These are phyloP conservation scores for Geotrichum ghanense DNA, from an alignment of 805 yeast genomes.

Conservation along the genomic window DNA sequence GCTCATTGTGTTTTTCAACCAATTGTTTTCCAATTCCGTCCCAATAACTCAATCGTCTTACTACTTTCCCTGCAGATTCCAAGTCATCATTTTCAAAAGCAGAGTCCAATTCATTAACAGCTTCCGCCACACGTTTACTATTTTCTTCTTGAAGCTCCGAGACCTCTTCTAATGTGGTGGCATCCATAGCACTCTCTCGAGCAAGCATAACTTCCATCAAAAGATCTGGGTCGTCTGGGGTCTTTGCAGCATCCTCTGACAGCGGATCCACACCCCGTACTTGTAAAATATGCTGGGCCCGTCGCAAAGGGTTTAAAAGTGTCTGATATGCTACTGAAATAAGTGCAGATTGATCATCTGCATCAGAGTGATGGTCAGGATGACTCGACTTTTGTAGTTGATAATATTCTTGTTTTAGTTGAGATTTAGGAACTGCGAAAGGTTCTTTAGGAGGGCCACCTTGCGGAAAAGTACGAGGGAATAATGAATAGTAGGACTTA, in stretches of 20 bases:
- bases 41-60: conserved; percentile 77
- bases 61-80: conserved; percentile 49
- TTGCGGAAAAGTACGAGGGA: conserved; percentile 63
- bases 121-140: conserved; percentile 37
- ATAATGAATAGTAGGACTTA: conserved; percentile 42
- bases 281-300: conserved; percentile 52
- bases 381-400: conserved; percentile 61
- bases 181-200: conserved; percentile 71
- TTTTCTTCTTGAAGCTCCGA: conserved; percentile 43
- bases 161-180: conserved; percentile 47
- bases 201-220: conserved; percentile 72
- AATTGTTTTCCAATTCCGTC: conserved; percentile 61
- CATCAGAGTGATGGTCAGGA: conserved; percentile 49
- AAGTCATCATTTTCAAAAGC: conserved; percentile 40
- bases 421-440: conserved; percentile 44
- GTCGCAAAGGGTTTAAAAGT: conserved; percentile 52
- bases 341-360: conserved; percentile 33
- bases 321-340: conserved; percentile 73
- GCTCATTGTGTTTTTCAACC: conserved; percentile 27
- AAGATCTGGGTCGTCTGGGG: conserved; percentile 37
- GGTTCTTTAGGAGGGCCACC: conserved; percentile 52
- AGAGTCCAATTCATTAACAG: conserved; percentile 35
- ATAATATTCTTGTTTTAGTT: conserved; percentile 66
- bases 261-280: conserved; percentile 44
- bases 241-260: conserved; percentile 26